Conservation (phyloP, 768 basidiomycete species). For the Suillus lakei region DNA sequence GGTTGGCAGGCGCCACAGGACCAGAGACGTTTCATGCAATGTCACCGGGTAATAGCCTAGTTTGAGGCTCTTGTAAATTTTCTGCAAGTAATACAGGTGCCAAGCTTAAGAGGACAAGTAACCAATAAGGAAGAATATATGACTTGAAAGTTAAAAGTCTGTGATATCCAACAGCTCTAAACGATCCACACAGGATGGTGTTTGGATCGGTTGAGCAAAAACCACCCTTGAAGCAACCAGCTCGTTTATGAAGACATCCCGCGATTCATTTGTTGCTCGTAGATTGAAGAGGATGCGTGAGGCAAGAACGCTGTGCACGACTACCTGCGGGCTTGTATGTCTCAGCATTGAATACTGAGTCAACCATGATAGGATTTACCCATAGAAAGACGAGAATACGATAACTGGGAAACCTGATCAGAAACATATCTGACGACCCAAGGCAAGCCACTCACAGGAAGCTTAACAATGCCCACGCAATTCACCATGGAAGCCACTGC, state of each 20-base stretch:
- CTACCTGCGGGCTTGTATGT: conserved; percentile 6
- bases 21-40: no score
- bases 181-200: background rate
- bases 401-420: background rate
- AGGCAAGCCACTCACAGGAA: background rate
- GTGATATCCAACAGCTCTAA: background rate
- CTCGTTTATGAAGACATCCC: background rate
- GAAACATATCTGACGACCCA: background rate
- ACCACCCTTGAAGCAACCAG: background rate
- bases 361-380: background rate
- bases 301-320: conserved; percentile 11
- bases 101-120: no score
- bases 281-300: conserved; percentile 15
- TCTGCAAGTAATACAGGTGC: no score
- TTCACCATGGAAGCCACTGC: background rate
- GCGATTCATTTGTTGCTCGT: background rate
- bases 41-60: no score
- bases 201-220: background rate
- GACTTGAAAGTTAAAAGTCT: no score
- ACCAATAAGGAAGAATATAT: no score
- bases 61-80: no score
- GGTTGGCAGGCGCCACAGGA: no score
- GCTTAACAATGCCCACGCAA: background rate
- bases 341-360: background rate
- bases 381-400: background rate